Base-by-base conservation (phyloP, 2,329 filamentous ascomycete genomes). In the Ploettnerulaceae sp. region DNA sequence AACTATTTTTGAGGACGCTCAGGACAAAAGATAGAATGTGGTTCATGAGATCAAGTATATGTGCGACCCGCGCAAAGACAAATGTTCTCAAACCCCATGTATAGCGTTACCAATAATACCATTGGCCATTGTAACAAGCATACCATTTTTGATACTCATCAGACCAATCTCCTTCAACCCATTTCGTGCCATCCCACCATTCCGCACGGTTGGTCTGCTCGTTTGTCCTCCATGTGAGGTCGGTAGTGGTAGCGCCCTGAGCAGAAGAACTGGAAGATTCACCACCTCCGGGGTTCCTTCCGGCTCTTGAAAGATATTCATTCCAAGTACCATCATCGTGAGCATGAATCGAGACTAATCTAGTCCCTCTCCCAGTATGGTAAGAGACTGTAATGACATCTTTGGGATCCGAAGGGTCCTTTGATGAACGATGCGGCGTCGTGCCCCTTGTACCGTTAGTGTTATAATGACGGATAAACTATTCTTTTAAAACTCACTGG, bases 141-240 rank as follows among this genome's bases (percentile, higher is more conserved):
- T 52, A 52, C 39, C 45, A 52, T 52, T 45, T 52, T 52, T 43
- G 40, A 52, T 52, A 35, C 48, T 47, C 32, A 43, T 51, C 31
- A 44, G 43, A 44, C 45, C 40, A 52, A 48, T 52, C 41, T 48
- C 49, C 40, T 48, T 38, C 34, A 52, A 45, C 40, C 45, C 45
- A 52, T 48, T 45, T 48, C 41, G 45, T 42, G 35, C 45, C 47
- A 17, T 46, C 42, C 42, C 41, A 46, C 41, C 42, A 49, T 49
- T 49, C 47, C 46, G 47, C 47, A 49, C 28, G 26, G 21, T 49
- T 49, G 42, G 47, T 49, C 41, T 49, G 41, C 46, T 44, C 46
- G 28, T 48, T 48, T 38, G 31, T 48, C 46, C 39, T 48, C 46
- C 46, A 48, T 44, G 36, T 46, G 22, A 49, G 47, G 36, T 46